Evolutionary conservation across 805 yeast species (phyloP), one percentile per base, ranked within the genome.

Genomic region (Kodamaea laetipori): DNA sequence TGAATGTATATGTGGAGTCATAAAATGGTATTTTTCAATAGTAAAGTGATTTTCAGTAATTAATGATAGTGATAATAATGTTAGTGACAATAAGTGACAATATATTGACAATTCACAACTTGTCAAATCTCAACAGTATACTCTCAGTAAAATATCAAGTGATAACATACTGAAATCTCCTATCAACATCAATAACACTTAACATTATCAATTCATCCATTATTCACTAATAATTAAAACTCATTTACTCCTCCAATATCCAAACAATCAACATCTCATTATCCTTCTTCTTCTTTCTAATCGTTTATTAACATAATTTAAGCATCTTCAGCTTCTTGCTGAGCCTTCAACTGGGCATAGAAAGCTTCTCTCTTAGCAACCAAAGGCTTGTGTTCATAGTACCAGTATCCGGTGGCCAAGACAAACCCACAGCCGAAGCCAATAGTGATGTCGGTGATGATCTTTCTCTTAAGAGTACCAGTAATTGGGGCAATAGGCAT

Each of bases 401-500:
- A 85, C 94, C 92, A 90, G 70, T 76, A 78, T 52, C 76, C 72
- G 49, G 84, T 90, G 60, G 81, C 77, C 55, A 69, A 53, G 30
- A 66, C 78, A 47, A 78, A 69, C 45, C 92, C 92, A 51, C 61
- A 57, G 43, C 57, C 77, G 69, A 80, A 76, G 48, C 94, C 95
- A 52, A 84, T 68, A 56, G 81, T 52, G 64, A 90, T 80, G 60
- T 90, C 97, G 55, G 85, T 79, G 63, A 83, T 75, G 67, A 87
- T 80, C 72, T 82, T 86, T 76, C 80, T 86, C 73, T 80, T 87
- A 55, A 90, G 77, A 50, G 84, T 73, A 55, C 97, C 97, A 43
- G 83, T 79, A 60, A 90, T 88, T 59, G 95, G 94, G 62, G 92
- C 86, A 62, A 87, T 76, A 66, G 90, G 84, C 85, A 82, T 85